phyloP scores from a whole-genome alignment of 1,284 basidiomycete genomes.

The Cerrena zonata region DNA sequence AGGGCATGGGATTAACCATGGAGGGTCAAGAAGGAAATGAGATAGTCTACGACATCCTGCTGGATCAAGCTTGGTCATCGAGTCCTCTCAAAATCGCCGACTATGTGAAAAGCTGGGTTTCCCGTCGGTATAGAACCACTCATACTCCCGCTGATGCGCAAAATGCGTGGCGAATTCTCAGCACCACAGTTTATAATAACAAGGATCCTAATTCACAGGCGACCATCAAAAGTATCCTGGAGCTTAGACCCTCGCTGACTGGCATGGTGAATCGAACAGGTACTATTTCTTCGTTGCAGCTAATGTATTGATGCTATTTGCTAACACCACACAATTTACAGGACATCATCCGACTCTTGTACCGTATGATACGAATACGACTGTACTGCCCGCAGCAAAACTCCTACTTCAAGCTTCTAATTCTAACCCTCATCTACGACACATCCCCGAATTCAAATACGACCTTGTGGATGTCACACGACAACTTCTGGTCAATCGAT shows the following conservation, averaged over 20 bases:
- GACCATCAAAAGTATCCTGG: conserved; percentile 37
- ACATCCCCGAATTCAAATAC: conserved; percentile 33
- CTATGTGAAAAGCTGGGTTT: conserved; percentile 32
- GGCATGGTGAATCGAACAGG: conserved; percentile 31
- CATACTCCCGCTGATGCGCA: conserved; percentile 23
- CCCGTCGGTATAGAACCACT: conserved; percentile 32
- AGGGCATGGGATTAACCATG: conserved; percentile 37
- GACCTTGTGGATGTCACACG: conserved; percentile 39
- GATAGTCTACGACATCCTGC: conserved; percentile 38
- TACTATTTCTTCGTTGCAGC: too few species aligned
- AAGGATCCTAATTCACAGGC: conserved; percentile 30
- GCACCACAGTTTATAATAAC: conserved; percentile 37
- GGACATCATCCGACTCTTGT: conserved; percentile 33
- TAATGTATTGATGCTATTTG: too few species aligned
- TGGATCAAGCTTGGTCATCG: conserved; percentile 39
- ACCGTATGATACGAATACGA: conserved; percentile 35
- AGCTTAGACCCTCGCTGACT: conserved; percentile 29
- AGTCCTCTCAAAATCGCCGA: conserved; percentile 26
- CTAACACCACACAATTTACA: too few species aligned
- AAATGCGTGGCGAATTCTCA: conserved; percentile 35
- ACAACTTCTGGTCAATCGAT: conserved; percentile 37
- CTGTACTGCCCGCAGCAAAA: conserved; percentile 34
- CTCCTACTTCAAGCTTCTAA: conserved; percentile 28
- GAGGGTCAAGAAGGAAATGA: conserved; percentile 43
- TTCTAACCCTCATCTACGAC: conserved; percentile 16